phyloP scores from a whole-genome alignment of 495 filamentous ascomycete genomes.

The Penicillium silybi region DNA sequence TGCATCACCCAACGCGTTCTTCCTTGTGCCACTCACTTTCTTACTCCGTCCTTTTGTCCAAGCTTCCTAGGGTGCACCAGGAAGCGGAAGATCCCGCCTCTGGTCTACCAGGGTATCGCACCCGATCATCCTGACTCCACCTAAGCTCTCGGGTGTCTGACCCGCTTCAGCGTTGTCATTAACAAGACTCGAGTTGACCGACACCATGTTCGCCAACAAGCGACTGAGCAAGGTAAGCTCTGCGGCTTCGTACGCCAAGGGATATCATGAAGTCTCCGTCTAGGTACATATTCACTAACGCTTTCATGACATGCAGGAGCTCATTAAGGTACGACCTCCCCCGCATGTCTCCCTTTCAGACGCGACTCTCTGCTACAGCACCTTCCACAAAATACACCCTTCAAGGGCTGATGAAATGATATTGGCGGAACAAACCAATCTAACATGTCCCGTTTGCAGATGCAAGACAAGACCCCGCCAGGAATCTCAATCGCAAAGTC shows the following conservation, averaged over 20 bases:
- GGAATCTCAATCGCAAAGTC: constrained; percentile 79
- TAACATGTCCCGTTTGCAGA: constrained; percentile 19
- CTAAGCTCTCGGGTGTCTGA: not conserved
- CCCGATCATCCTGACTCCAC: not conserved
- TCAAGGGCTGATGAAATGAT: not conserved
- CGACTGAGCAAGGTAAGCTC: constrained; percentile 45
- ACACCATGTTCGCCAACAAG: constrained; percentile 43
- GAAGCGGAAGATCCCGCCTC: not conserved
- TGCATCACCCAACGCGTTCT: not conserved
- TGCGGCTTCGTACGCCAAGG: too few relatives aligned
- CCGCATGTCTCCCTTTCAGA: not conserved
- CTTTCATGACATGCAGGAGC: constrained; percentile 25
- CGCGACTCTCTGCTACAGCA: not conserved
- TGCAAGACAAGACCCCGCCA: constrained; percentile 48
- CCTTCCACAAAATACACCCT: not conserved
- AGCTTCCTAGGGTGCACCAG: not conserved
- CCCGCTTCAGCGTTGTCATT: not conserved
- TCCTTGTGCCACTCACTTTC: not conserved
- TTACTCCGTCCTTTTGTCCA: not conserved
- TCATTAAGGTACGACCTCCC: constrained; percentile 34
- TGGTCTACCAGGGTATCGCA: not conserved
- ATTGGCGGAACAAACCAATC: not conserved
- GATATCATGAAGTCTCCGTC: not conserved
- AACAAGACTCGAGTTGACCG: not conserved
- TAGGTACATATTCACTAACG: not conserved